Percentiles rank a stretch among this genome's conserved stretches.
These are phyloP conservation scores for Dothideomycetes sp. DNA, from an alignment of 2,329 filamentous ascomycete species.

Conservation along the genomic window DNA sequence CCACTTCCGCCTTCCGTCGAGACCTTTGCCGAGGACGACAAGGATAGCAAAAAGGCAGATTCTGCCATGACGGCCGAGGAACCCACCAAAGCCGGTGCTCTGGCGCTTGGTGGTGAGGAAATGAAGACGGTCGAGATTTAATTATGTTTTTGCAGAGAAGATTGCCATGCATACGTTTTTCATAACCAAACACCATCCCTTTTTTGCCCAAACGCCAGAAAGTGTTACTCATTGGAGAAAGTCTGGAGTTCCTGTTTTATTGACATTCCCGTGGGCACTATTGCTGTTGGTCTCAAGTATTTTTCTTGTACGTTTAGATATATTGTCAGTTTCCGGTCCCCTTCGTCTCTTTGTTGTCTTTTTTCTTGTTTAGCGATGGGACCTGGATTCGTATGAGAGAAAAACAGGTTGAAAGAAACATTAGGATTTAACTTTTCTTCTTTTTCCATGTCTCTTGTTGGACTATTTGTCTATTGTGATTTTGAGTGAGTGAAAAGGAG, in stretches of 20 bases:
- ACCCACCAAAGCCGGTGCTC: slow-evolving; percentile 19
- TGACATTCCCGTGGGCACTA: too few species aligned
- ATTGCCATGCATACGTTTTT: too few species aligned
- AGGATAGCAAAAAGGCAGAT: slow-evolving; percentile 5
- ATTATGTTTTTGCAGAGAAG: background rate
- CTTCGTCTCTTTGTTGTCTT: background rate
- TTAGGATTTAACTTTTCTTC: too few species aligned
- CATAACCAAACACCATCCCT: too few species aligned
- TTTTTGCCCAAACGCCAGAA: too few species aligned
- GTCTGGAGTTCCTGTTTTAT: background rate
- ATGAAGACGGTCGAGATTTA: slow-evolving; percentile 42
- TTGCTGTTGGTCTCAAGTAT: too few species aligned
- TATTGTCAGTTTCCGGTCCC: too few species aligned
- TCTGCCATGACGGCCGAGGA: slow-evolving; percentile 27
- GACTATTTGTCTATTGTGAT: too few species aligned
- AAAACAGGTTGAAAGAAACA: too few species aligned
- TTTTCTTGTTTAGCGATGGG: slow-evolving; percentile 4
- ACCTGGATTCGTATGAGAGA: too few species aligned
- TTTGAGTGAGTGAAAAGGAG: too few species aligned
- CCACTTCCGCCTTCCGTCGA: slow-evolving; percentile 11
- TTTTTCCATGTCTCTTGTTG: background rate
- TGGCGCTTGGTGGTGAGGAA: slow-evolving; percentile 24
- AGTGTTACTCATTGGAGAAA: too few species aligned
- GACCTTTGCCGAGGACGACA: slow-evolving; percentile 7
- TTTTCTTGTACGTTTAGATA: slow-evolving; percentile 5